Conservation (phyloP, 164 flowering plant species). For the Kalanchoe fedtschenkoi region DNA sequence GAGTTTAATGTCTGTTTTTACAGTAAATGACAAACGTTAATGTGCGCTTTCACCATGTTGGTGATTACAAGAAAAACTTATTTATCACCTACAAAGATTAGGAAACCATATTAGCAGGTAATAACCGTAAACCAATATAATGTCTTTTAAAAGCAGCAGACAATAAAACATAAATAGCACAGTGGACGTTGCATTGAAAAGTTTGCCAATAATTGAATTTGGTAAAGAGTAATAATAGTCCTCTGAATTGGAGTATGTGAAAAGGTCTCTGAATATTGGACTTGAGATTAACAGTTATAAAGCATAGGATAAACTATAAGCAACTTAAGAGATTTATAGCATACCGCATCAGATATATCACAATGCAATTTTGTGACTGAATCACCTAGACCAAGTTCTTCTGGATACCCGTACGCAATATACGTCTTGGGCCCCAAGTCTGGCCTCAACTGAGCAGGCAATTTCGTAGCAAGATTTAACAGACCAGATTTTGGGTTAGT, state of each 20-base stretch:
- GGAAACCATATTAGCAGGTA: no score
- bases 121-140: no score
- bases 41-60: no score
- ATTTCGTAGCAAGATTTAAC: conserved; percentile 65
- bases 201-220: neutral
- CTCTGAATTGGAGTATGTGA: neutral
- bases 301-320: neutral
- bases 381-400: conserved; percentile 89
- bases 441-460: conserved; percentile 60
- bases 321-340: conserved; percentile 8
- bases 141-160: neutral
- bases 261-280: neutral
- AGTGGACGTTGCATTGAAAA: neutral
- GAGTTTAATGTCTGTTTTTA: neutral
- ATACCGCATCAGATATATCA: conserved; percentile 91
- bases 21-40: no score
- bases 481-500: conserved; percentile 54
- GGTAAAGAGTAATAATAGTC: neutral
- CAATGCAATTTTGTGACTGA: conserved; percentile 88
- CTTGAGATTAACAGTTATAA: neutral
- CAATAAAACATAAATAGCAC: neutral
- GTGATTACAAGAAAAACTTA: no score
- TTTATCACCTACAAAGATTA: no score
- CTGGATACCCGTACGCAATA: conserved; percentile 62
- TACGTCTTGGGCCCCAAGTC: conserved; percentile 96